phyloP scores from a whole-genome alignment of 441 rosid species.

The Adansonia gregorii region DNA sequence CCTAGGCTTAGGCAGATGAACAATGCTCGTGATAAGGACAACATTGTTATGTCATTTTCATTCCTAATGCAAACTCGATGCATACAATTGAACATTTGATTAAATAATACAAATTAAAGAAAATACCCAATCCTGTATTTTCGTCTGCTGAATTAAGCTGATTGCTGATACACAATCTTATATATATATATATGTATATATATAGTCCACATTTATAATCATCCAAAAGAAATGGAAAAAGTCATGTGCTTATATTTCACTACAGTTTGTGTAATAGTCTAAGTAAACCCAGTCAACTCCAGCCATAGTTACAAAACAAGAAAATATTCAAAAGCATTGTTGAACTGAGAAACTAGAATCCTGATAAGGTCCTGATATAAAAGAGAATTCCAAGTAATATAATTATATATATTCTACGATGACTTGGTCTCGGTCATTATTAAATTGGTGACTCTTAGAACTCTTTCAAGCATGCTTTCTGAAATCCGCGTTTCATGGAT shows the following conservation, averaged over 20 bases:
- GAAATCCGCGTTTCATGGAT: slow-evolving; percentile 33
- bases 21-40: slow-evolving; percentile 8
- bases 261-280: not conserved
- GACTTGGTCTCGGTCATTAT: slow-evolving; percentile 17
- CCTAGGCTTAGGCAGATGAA: slow-evolving; percentile 24
- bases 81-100: not conserved
- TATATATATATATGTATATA: not conserved
- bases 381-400: not conserved
- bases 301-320: not conserved
- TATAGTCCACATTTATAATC: not conserved
- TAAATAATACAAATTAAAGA: not conserved
- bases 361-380: slow-evolving; percentile 13
- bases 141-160: not conserved
- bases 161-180: not conserved
- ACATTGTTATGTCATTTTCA: not conserved
- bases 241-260: slow-evolving; percentile 9
- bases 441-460: slow-evolving; percentile 18
- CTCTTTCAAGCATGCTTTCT: slow-evolving; percentile 32
- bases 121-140: not conserved
- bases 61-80: not conserved
- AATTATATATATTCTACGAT: not conserved
- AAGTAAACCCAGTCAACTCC: slow-evolving; percentile 25
- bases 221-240: slow-evolving; percentile 4
- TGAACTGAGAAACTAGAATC: slow-evolving; percentile 16
- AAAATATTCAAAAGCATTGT: not conserved